phyloP scores from a whole-genome alignment of 257 asterid genomes.

The Nicotiana tomentosiformis region DNA sequence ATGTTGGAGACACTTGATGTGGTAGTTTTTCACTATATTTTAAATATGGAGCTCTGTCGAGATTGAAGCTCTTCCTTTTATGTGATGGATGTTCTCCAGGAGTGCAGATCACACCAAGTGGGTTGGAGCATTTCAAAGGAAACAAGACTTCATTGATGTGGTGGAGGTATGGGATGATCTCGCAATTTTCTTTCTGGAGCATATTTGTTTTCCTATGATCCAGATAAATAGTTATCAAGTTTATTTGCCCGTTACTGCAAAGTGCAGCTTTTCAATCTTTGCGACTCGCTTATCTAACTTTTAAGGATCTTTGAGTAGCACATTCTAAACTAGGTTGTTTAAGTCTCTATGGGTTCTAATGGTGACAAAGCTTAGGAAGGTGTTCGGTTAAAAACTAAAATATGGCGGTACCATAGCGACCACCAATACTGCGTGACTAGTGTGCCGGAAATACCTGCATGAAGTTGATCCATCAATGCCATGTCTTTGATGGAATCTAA shows the following conservation, averaged over 20 bases:
- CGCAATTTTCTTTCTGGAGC: not conserved
- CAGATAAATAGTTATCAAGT: not conserved
- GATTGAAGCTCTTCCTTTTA: constrained; percentile 5
- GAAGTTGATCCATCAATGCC: not conserved
- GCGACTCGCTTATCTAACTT: not conserved
- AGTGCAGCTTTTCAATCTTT: not conserved
- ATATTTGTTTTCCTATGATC: not conserved
- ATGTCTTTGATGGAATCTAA: not conserved
- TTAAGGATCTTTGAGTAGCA: not conserved
- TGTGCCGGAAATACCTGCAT: not conserved
- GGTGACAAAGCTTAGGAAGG: not conserved
- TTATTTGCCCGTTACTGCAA: not conserved
- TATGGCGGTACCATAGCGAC: not conserved
- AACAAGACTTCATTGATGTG: constrained; percentile 88
- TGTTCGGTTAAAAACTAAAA: not conserved
- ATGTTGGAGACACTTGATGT: not conserved
- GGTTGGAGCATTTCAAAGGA: constrained; percentile 68
- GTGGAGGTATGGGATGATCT: constrained; percentile 56
- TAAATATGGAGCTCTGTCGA: not conserved
- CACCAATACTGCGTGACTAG: not conserved
- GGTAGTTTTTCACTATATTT: not conserved
- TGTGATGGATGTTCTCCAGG: constrained; percentile 31
- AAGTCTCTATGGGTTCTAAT: not conserved
- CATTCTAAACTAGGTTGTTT: not conserved
- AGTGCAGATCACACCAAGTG: constrained; percentile 92